Conservation (phyloP, 2,329 filamentous ascomycete genomes). For the Trichophaea hybrida region DNA sequence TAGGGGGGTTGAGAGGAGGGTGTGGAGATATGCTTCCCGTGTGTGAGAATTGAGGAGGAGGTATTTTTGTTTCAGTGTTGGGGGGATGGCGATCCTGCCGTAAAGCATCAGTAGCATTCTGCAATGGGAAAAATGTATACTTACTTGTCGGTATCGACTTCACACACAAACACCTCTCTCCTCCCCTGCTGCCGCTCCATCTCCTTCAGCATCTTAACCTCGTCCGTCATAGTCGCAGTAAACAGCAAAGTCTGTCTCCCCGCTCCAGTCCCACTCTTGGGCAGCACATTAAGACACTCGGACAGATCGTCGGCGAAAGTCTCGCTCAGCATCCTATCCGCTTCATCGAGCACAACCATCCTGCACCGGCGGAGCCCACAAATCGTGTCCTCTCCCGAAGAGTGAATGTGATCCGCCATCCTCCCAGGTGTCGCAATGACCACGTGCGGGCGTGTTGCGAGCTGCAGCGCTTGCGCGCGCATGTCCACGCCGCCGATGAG, state of each 20-base stretch:
- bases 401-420: constrained; percentile 82
- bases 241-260: constrained; percentile 89
- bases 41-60: constrained; percentile 80
- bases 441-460: constrained; percentile 70
- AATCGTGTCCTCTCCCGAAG: constrained; percentile 81
- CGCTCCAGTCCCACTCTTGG: constrained; percentile 42
- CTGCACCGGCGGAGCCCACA: constrained; percentile 62
- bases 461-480: constrained; percentile 71
- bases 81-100: constrained; percentile 55
- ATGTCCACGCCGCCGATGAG: constrained; percentile 89
- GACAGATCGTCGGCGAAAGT: constrained; percentile 58
- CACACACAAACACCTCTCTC: constrained; percentile 72
- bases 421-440: constrained; percentile 90
- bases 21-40: constrained; percentile 87
- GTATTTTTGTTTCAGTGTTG: constrained; percentile 69
- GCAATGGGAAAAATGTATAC: too few species aligned
- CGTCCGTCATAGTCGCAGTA: constrained; percentile 86
- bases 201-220: constrained; percentile 74
- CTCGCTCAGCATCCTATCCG: constrained; percentile 59
- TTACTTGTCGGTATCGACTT: constrained; percentile 55
- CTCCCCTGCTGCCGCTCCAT: constrained; percentile 44
- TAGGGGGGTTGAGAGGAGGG: constrained; percentile 62
- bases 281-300: constrained; percentile 69
- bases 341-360: constrained; percentile 89
- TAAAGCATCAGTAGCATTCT: not conserved